A percentile compares a stretch with the other conserved stretches of the same genome.
Conservation (phyloP, 371 early-diverging fungal species). For the Haplosporangium sp. region DNA sequence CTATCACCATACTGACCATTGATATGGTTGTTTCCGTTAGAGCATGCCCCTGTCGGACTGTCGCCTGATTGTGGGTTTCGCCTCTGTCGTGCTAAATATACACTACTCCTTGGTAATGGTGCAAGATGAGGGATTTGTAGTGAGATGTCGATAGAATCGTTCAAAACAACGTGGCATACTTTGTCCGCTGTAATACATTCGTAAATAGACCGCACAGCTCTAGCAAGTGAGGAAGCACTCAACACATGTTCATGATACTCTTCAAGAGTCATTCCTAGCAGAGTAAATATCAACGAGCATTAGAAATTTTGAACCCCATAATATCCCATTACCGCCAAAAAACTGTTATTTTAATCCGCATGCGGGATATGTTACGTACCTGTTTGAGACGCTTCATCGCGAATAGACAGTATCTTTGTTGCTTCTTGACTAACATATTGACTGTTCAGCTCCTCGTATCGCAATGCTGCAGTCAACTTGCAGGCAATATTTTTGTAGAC, state of each 20-base stretch:
- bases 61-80: constrained; percentile 10
- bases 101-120: constrained; percentile 30
- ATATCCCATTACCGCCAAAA: neutral
- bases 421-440: constrained; percentile 84
- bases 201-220: constrained; percentile 72
- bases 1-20: constrained; percentile 1
- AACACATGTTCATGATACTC: constrained; percentile 53
- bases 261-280: constrained; percentile 31
- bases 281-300: neutral
- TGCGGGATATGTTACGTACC: constrained; percentile 22
- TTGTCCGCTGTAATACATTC: constrained; percentile 64
- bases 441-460: constrained; percentile 85
- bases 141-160: constrained; percentile 83
- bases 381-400: constrained; percentile 68
- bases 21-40: constrained; percentile 5
- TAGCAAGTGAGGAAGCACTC: constrained; percentile 63
- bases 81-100: constrained; percentile 23
- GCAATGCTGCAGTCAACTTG: constrained; percentile 79
- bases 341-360: neutral
- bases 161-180: constrained; percentile 78
- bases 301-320: neutral
- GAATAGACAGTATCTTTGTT: constrained; percentile 74
- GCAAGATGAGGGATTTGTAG: constrained; percentile 72
- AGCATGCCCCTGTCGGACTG: constrained; percentile 19
- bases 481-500: constrained; percentile 81